A percentile compares a stretch with the other conserved stretches of the same genome.
phyloP scores from a whole-genome alignment of 768 basidiomycete genomes.

The Royoungia palumana region DNA sequence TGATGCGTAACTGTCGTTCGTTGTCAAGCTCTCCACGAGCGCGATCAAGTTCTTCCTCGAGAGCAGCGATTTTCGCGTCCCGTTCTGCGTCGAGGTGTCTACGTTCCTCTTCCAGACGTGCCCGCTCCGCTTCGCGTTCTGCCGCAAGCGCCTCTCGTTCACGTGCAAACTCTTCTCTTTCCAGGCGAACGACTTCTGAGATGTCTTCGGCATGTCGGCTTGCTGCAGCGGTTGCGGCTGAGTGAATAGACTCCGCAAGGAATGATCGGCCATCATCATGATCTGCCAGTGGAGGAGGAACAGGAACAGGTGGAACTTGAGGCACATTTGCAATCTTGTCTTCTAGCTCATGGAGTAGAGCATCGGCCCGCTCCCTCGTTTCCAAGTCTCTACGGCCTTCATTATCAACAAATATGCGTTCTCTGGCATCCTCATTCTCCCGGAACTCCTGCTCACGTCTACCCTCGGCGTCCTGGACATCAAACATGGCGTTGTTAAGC shows the following conservation, averaged over 20 bases:
- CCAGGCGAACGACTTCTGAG: slow-evolving; percentile 52
- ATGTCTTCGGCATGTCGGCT: slow-evolving; percentile 56
- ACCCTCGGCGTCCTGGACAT: slow-evolving; percentile 58
- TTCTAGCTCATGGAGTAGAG: slow-evolving; percentile 26
- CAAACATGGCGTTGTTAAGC: slow-evolving; percentile 45
- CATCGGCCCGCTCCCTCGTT: slow-evolving; percentile 37
- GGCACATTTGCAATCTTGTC: slow-evolving; percentile 25
- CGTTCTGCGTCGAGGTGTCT: slow-evolving; percentile 46
- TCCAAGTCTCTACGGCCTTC: slow-evolving; percentile 60
- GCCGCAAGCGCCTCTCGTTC: slow-evolving; percentile 52
- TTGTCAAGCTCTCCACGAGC: slow-evolving; percentile 58
- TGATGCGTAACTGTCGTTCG: slow-evolving; percentile 54
- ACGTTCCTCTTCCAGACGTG: slow-evolving; percentile 49
- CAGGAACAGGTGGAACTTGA: slow-evolving; percentile 20
- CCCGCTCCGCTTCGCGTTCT: slow-evolving; percentile 52
- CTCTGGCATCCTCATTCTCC: slow-evolving; percentile 60
- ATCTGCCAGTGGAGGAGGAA: slow-evolving; percentile 14
- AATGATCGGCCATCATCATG: slow-evolving; percentile 29
- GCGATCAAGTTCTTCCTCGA: slow-evolving; percentile 61
- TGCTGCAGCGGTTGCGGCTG: slow-evolving; percentile 52
- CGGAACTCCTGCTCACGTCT: slow-evolving; percentile 63
- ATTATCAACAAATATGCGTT: slow-evolving; percentile 55
- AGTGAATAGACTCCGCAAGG: slow-evolving; percentile 36
- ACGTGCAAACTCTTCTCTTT: slow-evolving; percentile 55
- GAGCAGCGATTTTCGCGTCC: slow-evolving; percentile 50